phyloP scores from a whole-genome alignment of 345 rosid species.

The Streptanthus diversifolius region DNA sequence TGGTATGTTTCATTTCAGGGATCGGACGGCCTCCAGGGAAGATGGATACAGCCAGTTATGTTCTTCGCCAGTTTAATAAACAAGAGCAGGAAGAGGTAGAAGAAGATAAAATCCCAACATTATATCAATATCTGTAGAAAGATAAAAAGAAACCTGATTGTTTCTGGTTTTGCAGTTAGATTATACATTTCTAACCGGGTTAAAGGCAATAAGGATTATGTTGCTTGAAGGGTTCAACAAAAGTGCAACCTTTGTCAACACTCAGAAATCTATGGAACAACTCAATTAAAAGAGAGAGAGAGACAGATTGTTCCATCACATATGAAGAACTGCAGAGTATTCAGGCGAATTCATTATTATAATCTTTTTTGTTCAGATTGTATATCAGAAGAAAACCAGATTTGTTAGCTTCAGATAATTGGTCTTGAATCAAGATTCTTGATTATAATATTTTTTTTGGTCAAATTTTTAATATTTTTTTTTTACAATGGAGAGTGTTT shows the following conservation, averaged over 20 bases:
- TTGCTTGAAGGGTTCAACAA: slow-evolving; percentile 66
- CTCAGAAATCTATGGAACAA: slow-evolving; percentile 57
- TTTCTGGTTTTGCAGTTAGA: slow-evolving; percentile 58
- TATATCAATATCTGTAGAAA: not conserved
- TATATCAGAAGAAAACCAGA: not conserved
- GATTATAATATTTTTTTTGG: no score
- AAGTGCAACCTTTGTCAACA: slow-evolving; percentile 86
- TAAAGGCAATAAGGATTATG: slow-evolving; percentile 69
- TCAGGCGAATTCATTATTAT: not conserved
- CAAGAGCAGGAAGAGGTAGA: slow-evolving; percentile 76
- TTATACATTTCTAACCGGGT: slow-evolving; percentile 59
- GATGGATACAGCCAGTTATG: slow-evolving; percentile 74
- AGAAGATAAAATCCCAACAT: slow-evolving; percentile 7
- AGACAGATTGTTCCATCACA: not conserved
- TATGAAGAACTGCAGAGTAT: not conserved
- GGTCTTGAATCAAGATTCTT: no score
- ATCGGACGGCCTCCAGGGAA: slow-evolving; percentile 96
- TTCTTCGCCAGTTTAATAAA: slow-evolving; percentile 66
- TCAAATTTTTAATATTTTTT: no score
- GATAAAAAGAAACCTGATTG: not conserved
- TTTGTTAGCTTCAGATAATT: not conserved
- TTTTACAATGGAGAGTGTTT: no score
- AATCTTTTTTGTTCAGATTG: not conserved
- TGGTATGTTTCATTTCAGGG: slow-evolving; percentile 43
- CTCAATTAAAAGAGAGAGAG: slow-evolving; percentile 30